Percentiles rank a stretch among this genome's conserved stretches.
Evolutionary conservation across 2,329 filamentous ascomycete species (phyloP).

Genomic region (Verticillium isaacii): DNA sequence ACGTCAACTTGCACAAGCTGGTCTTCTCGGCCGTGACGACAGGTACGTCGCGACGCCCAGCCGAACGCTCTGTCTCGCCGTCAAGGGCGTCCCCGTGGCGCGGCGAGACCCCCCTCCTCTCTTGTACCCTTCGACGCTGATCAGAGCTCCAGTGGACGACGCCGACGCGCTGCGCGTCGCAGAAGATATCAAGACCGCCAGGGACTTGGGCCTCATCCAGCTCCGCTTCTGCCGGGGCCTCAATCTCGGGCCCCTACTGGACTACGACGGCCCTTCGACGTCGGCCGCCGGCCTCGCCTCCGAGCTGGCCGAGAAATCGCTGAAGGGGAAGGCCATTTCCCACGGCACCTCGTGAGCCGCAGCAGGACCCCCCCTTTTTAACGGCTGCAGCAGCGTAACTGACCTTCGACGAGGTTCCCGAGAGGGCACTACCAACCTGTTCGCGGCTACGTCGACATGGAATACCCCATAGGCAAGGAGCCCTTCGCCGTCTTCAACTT

Average conservation of each 20-base stretch:
- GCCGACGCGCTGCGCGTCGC: conserved; percentile 3
- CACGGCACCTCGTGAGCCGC: conserved; percentile 14
- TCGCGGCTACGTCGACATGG: background rate
- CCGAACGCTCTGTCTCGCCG: background rate
- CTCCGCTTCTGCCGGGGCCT: conserved; percentile 9
- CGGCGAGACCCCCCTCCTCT: no score
- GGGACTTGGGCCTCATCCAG: conserved; percentile 15
- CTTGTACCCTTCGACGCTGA: background rate
- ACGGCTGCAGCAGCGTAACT: background rate
- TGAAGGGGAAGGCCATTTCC: conserved; percentile 13
- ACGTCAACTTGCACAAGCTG: conserved; percentile 9
- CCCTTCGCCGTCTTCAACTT: conserved; percentile 14
- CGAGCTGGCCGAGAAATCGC: conserved; percentile 10
- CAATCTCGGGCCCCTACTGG: background rate
- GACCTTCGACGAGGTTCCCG: conserved; percentile 3
- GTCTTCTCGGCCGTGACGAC: conserved; percentile 13
- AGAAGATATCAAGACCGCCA: conserved; percentile 4
- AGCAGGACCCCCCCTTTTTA: background rate
- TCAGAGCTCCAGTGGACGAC: conserved; percentile 8
- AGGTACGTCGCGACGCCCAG: conserved; percentile 5
- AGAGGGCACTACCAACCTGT: conserved; percentile 1
- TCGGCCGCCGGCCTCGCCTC: no score
- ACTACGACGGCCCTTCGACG: background rate
- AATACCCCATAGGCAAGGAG: conserved; percentile 6
- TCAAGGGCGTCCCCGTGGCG: background rate